Evolutionary conservation across 164 flowering plant species (phyloP).

Genomic region (Warburgia ugandensis): DNA sequence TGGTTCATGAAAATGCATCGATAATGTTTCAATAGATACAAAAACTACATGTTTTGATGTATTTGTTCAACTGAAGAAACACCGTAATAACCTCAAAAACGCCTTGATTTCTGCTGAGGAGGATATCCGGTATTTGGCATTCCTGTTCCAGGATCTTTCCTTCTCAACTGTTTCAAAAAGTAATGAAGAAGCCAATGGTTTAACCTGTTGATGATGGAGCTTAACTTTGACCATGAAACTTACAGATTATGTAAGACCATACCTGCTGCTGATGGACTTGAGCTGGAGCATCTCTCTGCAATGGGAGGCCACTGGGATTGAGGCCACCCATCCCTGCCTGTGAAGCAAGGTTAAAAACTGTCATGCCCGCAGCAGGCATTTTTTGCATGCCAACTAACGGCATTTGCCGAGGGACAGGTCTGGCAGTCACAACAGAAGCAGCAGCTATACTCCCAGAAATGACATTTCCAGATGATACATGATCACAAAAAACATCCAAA

Average conservation of each 20-base stretch:
- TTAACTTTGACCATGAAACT: background rate
- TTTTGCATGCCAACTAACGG: constrained; percentile 66
- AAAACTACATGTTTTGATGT: too few relatives aligned
- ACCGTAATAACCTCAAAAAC: constrained; percentile 45
- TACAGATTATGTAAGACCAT: constrained; percentile 26
- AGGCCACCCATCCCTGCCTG: constrained; percentile 83
- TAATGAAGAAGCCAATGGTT: constrained; percentile 4
- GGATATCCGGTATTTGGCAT: constrained; percentile 63
- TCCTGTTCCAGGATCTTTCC: constrained; percentile 88
- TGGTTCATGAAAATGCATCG: too few relatives aligned
- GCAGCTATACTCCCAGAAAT: constrained; percentile 58
- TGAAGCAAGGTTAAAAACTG: constrained; percentile 68
- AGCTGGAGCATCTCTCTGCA: constrained; percentile 66
- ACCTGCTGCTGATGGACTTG: constrained; percentile 79
- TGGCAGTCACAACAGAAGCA: constrained; percentile 43
- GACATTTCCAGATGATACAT: constrained; percentile 69
- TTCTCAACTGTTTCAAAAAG: constrained; percentile 45
- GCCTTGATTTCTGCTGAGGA: constrained; percentile 61
- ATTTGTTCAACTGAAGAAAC: too few relatives aligned
- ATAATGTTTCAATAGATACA: too few relatives aligned
- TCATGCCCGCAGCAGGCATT: constrained; percentile 67
- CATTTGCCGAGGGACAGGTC: constrained; percentile 71
- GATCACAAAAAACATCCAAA: constrained; percentile 10
- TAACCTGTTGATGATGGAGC: background rate
- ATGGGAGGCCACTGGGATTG: constrained; percentile 70